A percentile compares a stretch with the other conserved stretches of the same genome.
Conservation (phyloP, 2,329 filamentous ascomycete species). For the Sporothrix euskadiensis region DNA sequence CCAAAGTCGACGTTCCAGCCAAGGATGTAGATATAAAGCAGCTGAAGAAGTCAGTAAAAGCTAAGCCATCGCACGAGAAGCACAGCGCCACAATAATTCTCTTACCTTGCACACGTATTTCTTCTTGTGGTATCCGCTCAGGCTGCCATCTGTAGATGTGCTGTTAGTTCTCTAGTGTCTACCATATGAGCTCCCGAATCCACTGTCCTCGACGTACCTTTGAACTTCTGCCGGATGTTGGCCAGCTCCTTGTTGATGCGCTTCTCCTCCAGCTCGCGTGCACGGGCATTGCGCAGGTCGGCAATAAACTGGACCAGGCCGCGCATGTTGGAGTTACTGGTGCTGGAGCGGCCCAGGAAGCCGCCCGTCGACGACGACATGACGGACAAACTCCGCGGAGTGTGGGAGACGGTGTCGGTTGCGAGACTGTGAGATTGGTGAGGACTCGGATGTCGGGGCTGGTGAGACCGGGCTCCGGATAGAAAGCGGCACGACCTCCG, state of each 20-base stretch:
- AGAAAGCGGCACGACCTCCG: neutral
- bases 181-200: neutral
- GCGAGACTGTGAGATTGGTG: neutral
- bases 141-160: conserved; percentile 64
- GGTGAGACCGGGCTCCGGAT: neutral
- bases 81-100: neutral
- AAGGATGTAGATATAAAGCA: conserved; percentile 98
- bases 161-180: conserved; percentile 34
- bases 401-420: neutral
- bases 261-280: conserved; percentile 96
- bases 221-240: conserved; percentile 99
- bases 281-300: conserved; percentile 89
- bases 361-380: conserved; percentile 61
- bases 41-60: conserved; percentile 43
- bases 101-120: conserved; percentile 97
- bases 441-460: neutral
- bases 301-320: conserved; percentile 98
- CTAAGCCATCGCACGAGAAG: neutral
- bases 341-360: conserved; percentile 67
- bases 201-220: conserved; percentile 53
- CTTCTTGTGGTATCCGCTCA: conserved; percentile 98
- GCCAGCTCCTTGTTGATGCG: conserved; percentile 99
- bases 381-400: conserved; percentile 12
- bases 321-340: conserved; percentile 67
- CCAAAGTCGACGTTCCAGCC: conserved; percentile 99